Conservation (phyloP, 2,329 filamentous ascomycete genomes). For the Beauveria varroae region DNA sequence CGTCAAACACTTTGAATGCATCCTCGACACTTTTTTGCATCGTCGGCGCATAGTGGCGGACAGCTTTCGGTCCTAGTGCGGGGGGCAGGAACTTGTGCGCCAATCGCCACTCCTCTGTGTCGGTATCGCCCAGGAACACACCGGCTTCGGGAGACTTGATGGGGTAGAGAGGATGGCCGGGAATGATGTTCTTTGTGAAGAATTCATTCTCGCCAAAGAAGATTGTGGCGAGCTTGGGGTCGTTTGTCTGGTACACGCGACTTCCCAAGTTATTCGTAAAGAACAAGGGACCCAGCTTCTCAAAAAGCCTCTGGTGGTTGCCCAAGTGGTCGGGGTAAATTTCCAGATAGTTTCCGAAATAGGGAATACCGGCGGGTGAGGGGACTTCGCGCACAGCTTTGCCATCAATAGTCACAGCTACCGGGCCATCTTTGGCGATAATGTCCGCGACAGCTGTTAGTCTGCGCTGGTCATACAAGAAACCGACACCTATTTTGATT, state of each 20-base stretch:
- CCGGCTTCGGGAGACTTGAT: slow-evolving; percentile 35
- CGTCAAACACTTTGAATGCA: slow-evolving; percentile 41
- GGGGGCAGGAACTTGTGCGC: slow-evolving; percentile 57
- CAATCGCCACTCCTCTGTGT: slow-evolving; percentile 39
- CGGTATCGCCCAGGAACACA: slow-evolving; percentile 43
- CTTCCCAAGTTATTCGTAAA: slow-evolving; percentile 45
- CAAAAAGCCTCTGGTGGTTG: slow-evolving; percentile 47
- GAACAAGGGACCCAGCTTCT: slow-evolving; percentile 44
- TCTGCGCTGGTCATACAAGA: slow-evolving; percentile 21
- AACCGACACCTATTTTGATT: slow-evolving; percentile 27
- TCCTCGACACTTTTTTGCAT: slow-evolving; percentile 50
- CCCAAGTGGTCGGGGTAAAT: slow-evolving; percentile 51
- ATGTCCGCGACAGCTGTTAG: slow-evolving; percentile 29
- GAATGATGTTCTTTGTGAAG: slow-evolving; percentile 45
- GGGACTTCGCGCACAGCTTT: slow-evolving; percentile 41
- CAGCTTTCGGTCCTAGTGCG: slow-evolving; percentile 50
- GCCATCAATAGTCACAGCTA: slow-evolving; percentile 42
- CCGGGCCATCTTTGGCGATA: slow-evolving; percentile 22
- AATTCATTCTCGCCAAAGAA: slow-evolving; percentile 42
- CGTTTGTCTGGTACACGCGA: slow-evolving; percentile 42
- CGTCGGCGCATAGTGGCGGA: slow-evolving; percentile 50
- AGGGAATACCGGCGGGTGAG: slow-evolving; percentile 39
- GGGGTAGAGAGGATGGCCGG: slow-evolving; percentile 38
- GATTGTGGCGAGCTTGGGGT: slow-evolving; percentile 37
- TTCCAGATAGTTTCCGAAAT: slow-evolving; percentile 47